A percentile compares a stretch with the other conserved stretches of the same genome.
Evolutionary conservation across 805 yeast species (phyloP).

Genomic region (Yarrowia phangngaensis): DNA sequence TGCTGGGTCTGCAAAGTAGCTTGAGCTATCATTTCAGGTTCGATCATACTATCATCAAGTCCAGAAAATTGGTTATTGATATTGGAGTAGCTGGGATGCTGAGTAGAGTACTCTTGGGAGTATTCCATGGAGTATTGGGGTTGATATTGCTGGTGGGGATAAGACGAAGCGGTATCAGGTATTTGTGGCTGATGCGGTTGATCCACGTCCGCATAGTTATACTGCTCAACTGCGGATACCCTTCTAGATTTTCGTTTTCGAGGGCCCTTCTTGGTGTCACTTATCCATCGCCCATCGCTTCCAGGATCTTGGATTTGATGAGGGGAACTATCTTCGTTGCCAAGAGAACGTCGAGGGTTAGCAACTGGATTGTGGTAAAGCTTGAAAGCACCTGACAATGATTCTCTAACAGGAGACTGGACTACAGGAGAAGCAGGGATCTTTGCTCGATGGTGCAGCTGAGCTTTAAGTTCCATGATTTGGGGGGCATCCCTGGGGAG

Average conservation of each 20-base stretch:
- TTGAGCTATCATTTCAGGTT: slow-evolving; percentile 18
- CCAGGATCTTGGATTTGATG: slow-evolving; percentile 15
- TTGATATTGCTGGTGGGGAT: slow-evolving; percentile 24
- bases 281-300: slow-evolving; percentile 16
- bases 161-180: background rate
- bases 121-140: slow-evolving; percentile 24
- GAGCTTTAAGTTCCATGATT: background rate
- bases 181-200: no score
- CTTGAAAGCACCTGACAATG: slow-evolving; percentile 20
- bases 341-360: slow-evolving; percentile 10
- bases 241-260: no score
- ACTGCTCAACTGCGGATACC: no score
- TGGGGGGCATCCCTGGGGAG: slow-evolving; percentile 30
- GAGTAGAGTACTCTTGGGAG: slow-evolving; percentile 20
- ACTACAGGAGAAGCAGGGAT: background rate
- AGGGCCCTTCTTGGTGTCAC: slow-evolving; percentile 6
- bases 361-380: slow-evolving; percentile 25
- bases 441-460: slow-evolving; percentile 1
- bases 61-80: slow-evolving; percentile 20
- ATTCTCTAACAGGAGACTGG: slow-evolving; percentile 1
- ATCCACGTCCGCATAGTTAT: no score
- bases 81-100: slow-evolving; percentile 4
- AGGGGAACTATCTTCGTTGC: slow-evolving; percentile 20
- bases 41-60: slow-evolving; percentile 13
- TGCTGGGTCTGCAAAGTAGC: background rate